Conservation (phyloP, 257 asterid species). For the Solanum okadae region DNA sequence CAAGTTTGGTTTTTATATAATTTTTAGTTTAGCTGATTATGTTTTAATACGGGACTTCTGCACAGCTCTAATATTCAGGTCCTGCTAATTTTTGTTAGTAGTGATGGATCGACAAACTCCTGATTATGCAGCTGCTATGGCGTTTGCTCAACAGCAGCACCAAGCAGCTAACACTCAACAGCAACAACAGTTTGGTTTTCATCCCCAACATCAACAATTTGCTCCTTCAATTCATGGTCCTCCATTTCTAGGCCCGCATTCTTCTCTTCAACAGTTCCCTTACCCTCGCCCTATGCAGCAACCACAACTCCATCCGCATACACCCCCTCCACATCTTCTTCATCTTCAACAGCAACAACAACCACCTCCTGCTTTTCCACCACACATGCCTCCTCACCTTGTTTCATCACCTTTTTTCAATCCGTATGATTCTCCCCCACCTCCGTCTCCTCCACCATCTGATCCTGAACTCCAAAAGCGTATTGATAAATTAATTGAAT, state of each 20-base stretch:
- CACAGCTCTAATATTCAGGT: neutral
- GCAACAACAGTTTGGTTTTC: slow-evolving; percentile 72
- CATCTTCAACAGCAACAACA: slow-evolving; percentile 38
- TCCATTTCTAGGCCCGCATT: slow-evolving; percentile 75
- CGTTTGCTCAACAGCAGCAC: slow-evolving; percentile 75
- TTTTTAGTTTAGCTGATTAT: neutral
- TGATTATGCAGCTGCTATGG: slow-evolving; percentile 73
- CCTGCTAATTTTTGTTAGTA: slow-evolving; percentile 1
- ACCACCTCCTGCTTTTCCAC: slow-evolving; percentile 58
- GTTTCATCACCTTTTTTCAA: slow-evolving; percentile 63
- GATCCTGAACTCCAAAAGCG: slow-evolving; percentile 92
- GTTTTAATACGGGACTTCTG: neutral
- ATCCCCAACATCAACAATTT: slow-evolving; percentile 81
- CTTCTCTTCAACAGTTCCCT: slow-evolving; percentile 78
- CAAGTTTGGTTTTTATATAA: neutral
- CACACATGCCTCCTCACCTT: slow-evolving; percentile 68
- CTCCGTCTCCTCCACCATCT: slow-evolving; percentile 83
- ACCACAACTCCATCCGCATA: slow-evolving; percentile 51
- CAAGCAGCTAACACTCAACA: slow-evolving; percentile 35
- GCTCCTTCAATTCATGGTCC: slow-evolving; percentile 79
- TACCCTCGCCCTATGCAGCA: slow-evolving; percentile 78
- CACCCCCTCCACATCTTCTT: slow-evolving; percentile 62
- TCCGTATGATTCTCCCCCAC: slow-evolving; percentile 65
- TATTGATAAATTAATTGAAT: slow-evolving; percentile 82
- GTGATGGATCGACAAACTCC: slow-evolving; percentile 82